phyloP scores from a whole-genome alignment of 345 rosid genomes.

The Eucalyptus erythrocorys region DNA sequence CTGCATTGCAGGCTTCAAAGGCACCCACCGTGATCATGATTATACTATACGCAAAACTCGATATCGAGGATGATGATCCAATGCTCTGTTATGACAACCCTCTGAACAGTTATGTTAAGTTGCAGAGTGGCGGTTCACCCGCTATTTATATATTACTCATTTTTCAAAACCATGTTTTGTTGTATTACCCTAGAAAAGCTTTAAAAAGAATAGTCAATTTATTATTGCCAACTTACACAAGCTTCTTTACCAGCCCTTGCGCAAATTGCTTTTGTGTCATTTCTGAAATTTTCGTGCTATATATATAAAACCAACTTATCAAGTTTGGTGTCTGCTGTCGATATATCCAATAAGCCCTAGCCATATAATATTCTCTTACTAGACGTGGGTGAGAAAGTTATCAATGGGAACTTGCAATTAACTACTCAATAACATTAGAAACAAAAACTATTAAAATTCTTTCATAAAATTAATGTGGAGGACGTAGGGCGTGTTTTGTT shows the following conservation, averaged over 20 bases:
- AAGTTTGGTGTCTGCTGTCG: background rate
- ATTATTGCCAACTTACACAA: accelerated
- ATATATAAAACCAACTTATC: background rate
- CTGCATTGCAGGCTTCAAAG: background rate
- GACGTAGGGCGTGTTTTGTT: background rate
- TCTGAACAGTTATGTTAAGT: background rate
- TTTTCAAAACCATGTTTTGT: background rate
- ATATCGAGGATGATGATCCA: accelerated
- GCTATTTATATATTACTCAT: background rate
- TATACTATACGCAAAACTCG: background rate
- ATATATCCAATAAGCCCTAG: background rate
- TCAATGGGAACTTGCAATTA: background rate
- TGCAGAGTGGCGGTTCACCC: background rate
- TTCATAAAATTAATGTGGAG: background rate
- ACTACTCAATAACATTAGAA: background rate
- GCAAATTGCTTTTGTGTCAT: background rate
- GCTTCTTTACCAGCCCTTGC: background rate
- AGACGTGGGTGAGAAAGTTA: background rate
- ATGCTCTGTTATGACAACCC: background rate
- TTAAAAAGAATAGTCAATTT: too few relatives aligned
- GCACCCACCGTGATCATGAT: background rate
- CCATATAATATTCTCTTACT: background rate
- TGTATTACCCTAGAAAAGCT: background rate
- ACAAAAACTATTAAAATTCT: background rate
- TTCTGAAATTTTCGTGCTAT: background rate